Conservation (phyloP, 2,329 filamentous ascomycete species). For the Fusarium multiceps region DNA sequence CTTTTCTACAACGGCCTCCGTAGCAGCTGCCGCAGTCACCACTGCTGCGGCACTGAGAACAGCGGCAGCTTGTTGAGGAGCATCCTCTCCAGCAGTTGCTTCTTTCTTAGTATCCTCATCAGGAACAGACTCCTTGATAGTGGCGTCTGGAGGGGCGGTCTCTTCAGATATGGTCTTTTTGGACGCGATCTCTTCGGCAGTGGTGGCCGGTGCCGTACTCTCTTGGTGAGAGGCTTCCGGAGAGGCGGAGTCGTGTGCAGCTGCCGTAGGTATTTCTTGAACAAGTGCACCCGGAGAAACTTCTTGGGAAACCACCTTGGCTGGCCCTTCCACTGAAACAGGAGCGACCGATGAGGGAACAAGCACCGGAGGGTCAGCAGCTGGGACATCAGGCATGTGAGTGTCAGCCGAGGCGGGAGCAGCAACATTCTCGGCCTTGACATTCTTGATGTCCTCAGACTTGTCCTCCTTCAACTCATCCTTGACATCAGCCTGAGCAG, state of each 20-base stretch:
- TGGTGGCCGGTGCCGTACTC: not conserved
- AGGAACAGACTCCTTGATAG: not conserved
- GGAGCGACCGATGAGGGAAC: conserved; percentile 12
- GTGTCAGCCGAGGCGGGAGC: conserved; percentile 20
- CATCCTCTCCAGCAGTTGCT: not conserved
- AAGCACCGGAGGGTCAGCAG: conserved; percentile 14
- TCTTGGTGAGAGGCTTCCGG: not conserved
- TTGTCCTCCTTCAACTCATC: conserved; percentile 35
- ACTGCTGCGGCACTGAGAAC: conserved; percentile 18
- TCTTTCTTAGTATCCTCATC: conserved; percentile 4
- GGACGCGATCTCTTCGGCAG: not conserved
- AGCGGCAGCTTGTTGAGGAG: conserved; percentile 10
- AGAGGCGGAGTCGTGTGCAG: not conserved
- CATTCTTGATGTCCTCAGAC: conserved; percentile 20
- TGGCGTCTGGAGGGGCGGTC: not conserved
- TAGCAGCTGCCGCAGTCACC: conserved; percentile 21
- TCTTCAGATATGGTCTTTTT: not conserved
- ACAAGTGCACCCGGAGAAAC: not conserved
- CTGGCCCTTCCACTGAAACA: conserved; percentile 3
- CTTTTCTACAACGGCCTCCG: conserved; percentile 27
- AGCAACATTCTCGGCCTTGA: conserved; percentile 10
- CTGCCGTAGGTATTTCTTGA: not conserved
- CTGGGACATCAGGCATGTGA: conserved; percentile 14
- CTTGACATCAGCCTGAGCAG: conserved; percentile 25
- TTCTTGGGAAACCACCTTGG: conserved; percentile 6